A percentile compares a stretch with the other conserved stretches of the same genome.
These are phyloP conservation scores for Brettanomyces naardenensis DNA, from an alignment of 805 yeast genomes.

Conservation along the genomic window DNA sequence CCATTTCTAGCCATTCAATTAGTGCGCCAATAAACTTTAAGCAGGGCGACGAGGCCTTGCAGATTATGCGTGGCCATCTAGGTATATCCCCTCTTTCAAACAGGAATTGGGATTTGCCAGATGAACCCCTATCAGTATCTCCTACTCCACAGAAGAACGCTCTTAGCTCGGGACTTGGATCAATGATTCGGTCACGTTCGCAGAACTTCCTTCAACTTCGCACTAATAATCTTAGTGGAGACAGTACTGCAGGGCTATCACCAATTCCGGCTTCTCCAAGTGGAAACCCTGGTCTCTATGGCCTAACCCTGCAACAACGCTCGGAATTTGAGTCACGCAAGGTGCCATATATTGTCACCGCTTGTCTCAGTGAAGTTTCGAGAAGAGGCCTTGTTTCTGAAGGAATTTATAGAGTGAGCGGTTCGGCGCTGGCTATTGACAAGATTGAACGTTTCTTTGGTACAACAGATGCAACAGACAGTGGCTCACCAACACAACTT, in stretches of 20 bases:
- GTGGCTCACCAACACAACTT: conserved; percentile 14
- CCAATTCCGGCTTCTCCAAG: conserved; percentile 17
- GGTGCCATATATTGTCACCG: conserved; percentile 65
- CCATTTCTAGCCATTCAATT: conserved; percentile 18
- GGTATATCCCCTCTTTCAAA: conserved; percentile 13
- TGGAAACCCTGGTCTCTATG: conserved; percentile 19
- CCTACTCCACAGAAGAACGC: not conserved
- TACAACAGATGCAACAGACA: conserved; percentile 23
- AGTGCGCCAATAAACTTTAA: conserved; percentile 26
- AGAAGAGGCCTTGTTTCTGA: conserved; percentile 65
- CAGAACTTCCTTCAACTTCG: not conserved
- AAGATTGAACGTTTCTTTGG: conserved; percentile 29
- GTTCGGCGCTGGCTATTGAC: conserved; percentile 62
- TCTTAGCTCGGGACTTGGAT: not conserved
- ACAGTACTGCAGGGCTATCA: conserved; percentile 1
- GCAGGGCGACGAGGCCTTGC: conserved; percentile 19
- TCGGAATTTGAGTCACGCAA: conserved; percentile 50
- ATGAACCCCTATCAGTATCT: conserved; percentile 12
- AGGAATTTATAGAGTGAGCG: conserved; percentile 89
- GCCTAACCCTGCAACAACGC: conserved; percentile 55
- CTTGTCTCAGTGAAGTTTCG: conserved; percentile 75
- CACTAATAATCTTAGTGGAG: not conserved
- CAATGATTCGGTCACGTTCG: not conserved
- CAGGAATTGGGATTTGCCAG: conserved; percentile 6
- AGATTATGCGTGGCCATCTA: conserved; percentile 6